Percentiles rank a stretch among this genome's conserved stretches.
These are phyloP conservation scores for Aspergillus fijiensis DNA, from an alignment of 2,329 filamentous ascomycete genomes.

Conservation along the genomic window DNA sequence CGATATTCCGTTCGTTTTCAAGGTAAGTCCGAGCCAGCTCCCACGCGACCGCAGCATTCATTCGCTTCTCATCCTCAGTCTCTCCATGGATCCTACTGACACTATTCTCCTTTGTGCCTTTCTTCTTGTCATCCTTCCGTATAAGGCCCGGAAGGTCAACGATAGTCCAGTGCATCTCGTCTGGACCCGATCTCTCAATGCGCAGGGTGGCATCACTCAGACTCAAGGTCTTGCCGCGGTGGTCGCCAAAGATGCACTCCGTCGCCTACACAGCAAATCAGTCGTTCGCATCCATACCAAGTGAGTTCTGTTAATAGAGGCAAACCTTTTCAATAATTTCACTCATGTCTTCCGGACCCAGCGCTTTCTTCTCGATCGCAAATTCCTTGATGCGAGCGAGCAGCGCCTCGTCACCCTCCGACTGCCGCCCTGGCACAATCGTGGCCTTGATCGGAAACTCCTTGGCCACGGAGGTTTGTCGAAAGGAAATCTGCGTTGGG, in stretches of 20 bases:
- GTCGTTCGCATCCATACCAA: no score
- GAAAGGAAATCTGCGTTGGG: slow-evolving; percentile 1
- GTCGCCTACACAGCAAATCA: no score
- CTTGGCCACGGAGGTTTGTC: slow-evolving; percentile 3
- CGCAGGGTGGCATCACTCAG: neutral
- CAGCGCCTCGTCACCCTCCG: slow-evolving; percentile 1
- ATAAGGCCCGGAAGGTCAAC: neutral
- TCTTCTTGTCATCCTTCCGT: no score
- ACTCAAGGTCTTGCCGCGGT: no score
- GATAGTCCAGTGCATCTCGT: neutral
- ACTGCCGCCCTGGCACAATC: neutral
- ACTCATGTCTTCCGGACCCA: no score
- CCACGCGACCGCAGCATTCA: neutral
- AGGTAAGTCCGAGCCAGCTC: neutral
- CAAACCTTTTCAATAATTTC: no score
- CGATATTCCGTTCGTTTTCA: slow-evolving; percentile 6
- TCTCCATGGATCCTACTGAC: no score
- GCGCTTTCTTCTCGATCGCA: neutral
- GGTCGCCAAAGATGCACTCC: no score
- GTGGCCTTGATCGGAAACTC: neutral
- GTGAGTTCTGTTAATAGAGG: no score
- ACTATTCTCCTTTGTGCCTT: no score
- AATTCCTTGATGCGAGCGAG: neutral
- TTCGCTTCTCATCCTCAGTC: neutral
- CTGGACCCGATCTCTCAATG: neutral